Percentiles rank a stretch among this genome's conserved stretches.
These are phyloP conservation scores for Ophiocordyceps camponoti-saundersi DNA, from an alignment of 2,329 filamentous ascomycete species.

Conservation along the genomic window DNA sequence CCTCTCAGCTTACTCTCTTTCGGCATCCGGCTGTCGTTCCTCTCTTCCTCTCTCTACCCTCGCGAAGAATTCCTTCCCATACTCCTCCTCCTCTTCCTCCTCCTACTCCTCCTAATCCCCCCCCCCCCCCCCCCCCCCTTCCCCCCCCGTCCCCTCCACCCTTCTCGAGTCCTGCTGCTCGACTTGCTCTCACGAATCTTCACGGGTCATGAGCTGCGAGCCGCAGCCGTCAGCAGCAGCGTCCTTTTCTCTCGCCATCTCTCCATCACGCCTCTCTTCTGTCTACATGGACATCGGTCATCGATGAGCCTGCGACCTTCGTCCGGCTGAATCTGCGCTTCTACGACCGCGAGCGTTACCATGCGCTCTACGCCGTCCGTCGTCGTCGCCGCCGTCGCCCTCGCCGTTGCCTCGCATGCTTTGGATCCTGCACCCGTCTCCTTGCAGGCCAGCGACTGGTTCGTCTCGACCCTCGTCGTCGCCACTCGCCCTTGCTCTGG, in stretches of 20 bases:
- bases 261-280: too few relatives aligned
- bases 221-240: not conserved
- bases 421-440: slow-evolving; percentile 7
- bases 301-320: not conserved
- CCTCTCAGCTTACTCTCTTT: not conserved
- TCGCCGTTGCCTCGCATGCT: slow-evolving; percentile 1
- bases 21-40: not conserved
- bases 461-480: not conserved
- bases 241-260: not conserved
- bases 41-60: not conserved
- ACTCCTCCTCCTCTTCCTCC: not conserved
- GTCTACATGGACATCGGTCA: too few relatives aligned
- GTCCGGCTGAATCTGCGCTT: not conserved
- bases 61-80: not conserved
- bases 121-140: too few relatives aligned
- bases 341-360: slow-evolving; percentile 1
- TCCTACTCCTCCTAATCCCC: not conserved
- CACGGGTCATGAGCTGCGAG: not conserved
- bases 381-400: slow-evolving; percentile 1
- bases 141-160: not conserved
- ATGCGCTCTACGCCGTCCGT: slow-evolving; percentile 3
- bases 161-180: not conserved
- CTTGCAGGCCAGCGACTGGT: slow-evolving; percentile 8
- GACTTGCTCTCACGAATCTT: not conserved
- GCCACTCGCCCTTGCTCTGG: not conserved